Conservation (phyloP, 208 protist species). For the Novymonas esmeraldas region DNA sequence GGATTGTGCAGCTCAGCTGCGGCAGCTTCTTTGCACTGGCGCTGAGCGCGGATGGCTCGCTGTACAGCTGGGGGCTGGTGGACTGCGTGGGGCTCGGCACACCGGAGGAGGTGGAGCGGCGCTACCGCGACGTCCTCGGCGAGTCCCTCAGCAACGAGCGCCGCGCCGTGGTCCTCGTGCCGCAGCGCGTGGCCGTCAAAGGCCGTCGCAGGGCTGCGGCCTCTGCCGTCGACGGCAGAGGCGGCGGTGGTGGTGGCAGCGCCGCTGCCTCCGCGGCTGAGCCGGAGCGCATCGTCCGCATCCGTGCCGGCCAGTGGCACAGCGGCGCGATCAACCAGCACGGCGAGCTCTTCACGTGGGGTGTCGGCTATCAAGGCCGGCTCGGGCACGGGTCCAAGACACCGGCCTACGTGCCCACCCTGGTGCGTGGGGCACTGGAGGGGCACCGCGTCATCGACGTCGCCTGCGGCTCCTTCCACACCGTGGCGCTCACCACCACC, state of each 20-base stretch:
- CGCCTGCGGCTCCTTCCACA: slow-evolving; percentile 88
- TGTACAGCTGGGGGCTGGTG: slow-evolving; percentile 88
- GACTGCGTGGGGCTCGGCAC: slow-evolving; percentile 83
- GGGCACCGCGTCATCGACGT: slow-evolving; percentile 69
- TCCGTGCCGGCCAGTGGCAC: slow-evolving; percentile 91
- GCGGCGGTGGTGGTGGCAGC: not conserved
- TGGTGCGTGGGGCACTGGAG: slow-evolving; percentile 65
- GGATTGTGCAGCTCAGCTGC: slow-evolving; percentile 79
- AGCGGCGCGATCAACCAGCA: slow-evolving; percentile 74
- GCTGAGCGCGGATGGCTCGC: slow-evolving; percentile 53
- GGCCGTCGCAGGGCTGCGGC: slow-evolving; percentile 8
- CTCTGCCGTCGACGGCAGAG: too few relatives aligned
- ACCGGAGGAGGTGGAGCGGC: slow-evolving; percentile 54
- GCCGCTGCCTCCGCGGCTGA: not conserved
- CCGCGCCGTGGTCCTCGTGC: slow-evolving; percentile 75
- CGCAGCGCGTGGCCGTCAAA: slow-evolving; percentile 64
- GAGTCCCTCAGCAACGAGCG: slow-evolving; percentile 83
- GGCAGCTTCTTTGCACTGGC: slow-evolving; percentile 88
- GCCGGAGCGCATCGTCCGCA: slow-evolving; percentile 45
- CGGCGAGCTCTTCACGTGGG: slow-evolving; percentile 89
- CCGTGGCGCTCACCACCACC: slow-evolving; percentile 66
- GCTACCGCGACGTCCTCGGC: slow-evolving; percentile 42
- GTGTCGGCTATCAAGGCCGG: slow-evolving; percentile 86
- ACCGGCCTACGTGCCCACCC: slow-evolving; percentile 59
- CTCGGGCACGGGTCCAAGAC: slow-evolving; percentile 79